Conservation (phyloP, 164 flowering plant genomes). For the Saururus chinensis region DNA sequence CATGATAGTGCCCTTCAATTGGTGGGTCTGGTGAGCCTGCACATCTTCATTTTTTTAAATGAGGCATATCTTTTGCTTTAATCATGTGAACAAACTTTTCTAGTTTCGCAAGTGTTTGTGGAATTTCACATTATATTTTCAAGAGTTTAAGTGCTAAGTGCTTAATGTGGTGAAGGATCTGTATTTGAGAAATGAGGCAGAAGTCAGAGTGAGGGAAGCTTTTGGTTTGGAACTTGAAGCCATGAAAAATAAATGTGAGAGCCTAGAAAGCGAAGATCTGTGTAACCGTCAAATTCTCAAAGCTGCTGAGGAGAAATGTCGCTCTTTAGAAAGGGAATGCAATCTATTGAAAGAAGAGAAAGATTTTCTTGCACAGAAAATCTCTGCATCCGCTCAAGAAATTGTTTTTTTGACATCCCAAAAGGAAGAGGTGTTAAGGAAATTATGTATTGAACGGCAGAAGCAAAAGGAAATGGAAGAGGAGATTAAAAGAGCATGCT, state of each 20-base stretch:
- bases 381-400: constrained; percentile 33
- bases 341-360: constrained; percentile 46
- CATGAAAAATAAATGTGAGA: constrained; percentile 37
- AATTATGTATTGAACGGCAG: constrained; percentile 33
- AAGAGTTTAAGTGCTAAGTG: neutral
- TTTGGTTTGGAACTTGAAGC: constrained; percentile 26
- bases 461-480: constrained; percentile 54
- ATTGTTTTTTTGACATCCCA: constrained; percentile 29
- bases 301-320: constrained; percentile 37
- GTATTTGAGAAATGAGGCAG: constrained; percentile 27
- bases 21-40: neutral
- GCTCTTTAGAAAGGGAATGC: constrained; percentile 49
- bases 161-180: constrained; percentile 36
- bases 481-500: constrained; percentile 46
- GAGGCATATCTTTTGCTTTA: neutral
- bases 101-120: neutral
- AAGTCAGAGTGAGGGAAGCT: constrained; percentile 36
- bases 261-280: constrained; percentile 35
- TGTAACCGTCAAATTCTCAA: constrained; percentile 37
- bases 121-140: neutral
- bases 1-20: neutral
- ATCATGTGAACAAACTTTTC: neutral
- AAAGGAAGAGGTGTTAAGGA: constrained; percentile 42
- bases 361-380: constrained; percentile 31
- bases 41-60: neutral